Conservation (phyloP, 352 stramenopile species). For the Thraustotheca clavata region DNA sequence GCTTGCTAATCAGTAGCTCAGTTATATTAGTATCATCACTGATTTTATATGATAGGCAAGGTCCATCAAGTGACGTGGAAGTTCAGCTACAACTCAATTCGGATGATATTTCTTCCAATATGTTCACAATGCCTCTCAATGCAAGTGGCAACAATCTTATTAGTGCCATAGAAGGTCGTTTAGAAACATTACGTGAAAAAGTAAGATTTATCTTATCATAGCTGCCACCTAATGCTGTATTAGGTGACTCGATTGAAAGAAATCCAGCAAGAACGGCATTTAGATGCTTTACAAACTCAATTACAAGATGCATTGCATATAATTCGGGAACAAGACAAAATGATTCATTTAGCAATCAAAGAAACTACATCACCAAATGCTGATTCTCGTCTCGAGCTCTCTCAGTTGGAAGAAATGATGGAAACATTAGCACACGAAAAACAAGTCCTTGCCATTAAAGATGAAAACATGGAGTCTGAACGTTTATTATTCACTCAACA, state of each 20-base stretch:
- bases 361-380: background rate
- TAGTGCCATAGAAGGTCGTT: background rate
- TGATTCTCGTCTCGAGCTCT: conserved; percentile 6
- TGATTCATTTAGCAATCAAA: conserved; percentile 4
- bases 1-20: background rate
- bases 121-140: background rate
- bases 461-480: conserved; percentile 2
- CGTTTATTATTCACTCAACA: background rate
- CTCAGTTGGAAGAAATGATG: conserved; percentile 11
- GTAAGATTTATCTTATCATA: background rate
- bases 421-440: background rate
- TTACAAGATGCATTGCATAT: background rate
- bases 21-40: background rate
- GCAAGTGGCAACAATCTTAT: background rate
- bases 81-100: background rate
- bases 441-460: conserved; percentile 1
- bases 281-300: background rate
- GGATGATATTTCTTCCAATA: background rate
- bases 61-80: background rate
- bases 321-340: conserved; percentile 12
- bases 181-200: background rate
- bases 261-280: background rate
- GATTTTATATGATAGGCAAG: background rate
- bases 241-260: conserved; percentile 7
- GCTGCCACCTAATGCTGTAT: background rate